phyloP scores from a whole-genome alignment of 2,329 filamentous ascomycete species.

The Colletotrichum sp. region DNA sequence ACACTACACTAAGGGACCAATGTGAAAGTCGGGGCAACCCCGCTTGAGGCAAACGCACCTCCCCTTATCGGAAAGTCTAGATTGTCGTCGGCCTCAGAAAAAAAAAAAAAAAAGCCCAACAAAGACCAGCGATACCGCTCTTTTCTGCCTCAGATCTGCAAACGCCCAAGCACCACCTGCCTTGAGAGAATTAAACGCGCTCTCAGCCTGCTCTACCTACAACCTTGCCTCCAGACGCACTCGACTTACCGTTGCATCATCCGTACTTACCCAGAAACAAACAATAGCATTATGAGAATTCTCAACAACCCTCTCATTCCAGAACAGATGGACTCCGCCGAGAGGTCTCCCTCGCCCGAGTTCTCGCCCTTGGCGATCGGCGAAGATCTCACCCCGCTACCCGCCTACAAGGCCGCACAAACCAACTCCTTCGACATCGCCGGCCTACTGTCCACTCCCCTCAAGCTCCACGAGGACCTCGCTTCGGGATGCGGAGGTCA shows the following conservation, averaged over 20 bases:
- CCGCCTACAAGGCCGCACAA: conserved; percentile 59
- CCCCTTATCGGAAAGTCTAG: conserved; percentile 21
- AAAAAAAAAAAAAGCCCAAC: not conserved
- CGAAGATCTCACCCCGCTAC: conserved; percentile 64
- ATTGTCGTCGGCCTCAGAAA: conserved; percentile 14
- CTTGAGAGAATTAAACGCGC: not conserved
- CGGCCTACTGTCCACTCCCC: conserved; percentile 70
- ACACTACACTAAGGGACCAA: not conserved
- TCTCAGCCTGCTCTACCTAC: not conserved
- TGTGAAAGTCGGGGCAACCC: conserved; percentile 12
- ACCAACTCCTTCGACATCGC: conserved; percentile 68
- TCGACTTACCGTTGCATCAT: not conserved
- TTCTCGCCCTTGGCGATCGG: conserved; percentile 57
- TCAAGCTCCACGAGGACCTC: conserved; percentile 85
- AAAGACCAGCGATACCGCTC: conserved; percentile 11
- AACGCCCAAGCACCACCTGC: not conserved
- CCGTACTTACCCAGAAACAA: not conserved
- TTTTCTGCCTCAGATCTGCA: not conserved
- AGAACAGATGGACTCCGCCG: conserved; percentile 5
- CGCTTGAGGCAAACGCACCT: conserved; percentile 19
- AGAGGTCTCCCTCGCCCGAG: conserved; percentile 48
- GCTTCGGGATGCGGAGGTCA: conserved; percentile 89
- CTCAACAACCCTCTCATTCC: conserved; percentile 15
- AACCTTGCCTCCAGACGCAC: not conserved
- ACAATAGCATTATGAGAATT: conserved; percentile 16